Base-by-base conservation (phyloP, 1,139 yeast species). In the Blastobotrys malaysiensis region DNA sequence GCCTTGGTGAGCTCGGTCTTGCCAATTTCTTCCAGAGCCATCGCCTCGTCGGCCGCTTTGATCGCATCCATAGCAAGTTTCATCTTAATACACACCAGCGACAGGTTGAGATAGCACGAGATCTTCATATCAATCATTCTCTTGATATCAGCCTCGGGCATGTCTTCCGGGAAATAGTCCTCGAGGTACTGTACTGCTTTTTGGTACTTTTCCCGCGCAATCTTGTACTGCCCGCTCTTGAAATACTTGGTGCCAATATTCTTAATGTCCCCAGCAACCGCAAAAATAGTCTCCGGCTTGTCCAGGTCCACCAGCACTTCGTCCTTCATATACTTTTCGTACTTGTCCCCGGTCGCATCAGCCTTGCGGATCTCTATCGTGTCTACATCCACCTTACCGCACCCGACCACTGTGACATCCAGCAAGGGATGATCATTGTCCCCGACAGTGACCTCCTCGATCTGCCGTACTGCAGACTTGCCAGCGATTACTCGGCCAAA, bases 401-500 rank as follows among this genome's bases (percentile, higher is more conserved):
- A 84, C 61, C 84, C 88, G 13, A 77, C 78, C 59, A 89, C 84
- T 52, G 78, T 74, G 70, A 88, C 84, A 49, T 82, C 86, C 54
- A 76, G 73, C 43, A 73, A 65, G 49, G 96, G 96, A 62, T 74
- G 77, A 66, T 88, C 95, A 74, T 84, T 82, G 58, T 81, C 86
- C 13, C 75, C 78, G 55, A 86, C 82, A 49, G 77, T 73, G 71
- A 77, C 74, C 64, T 82, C 77, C 72, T 91, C 97, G 55, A 91
- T 76, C 61, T 77, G 75, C 64, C 95, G 81, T 22, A 88, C 89
- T 36, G 89, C 71, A 5, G 90, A 81, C 69, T 86, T 87, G 47
- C 97, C 97, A 52, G 83, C 79, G 48, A 88, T 71, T 16, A 91
- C 91, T 69, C 84, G 81, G 59, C 98, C 98, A 69, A 91, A 91